Evolutionary conservation across 495 filamentous ascomycete genomes (phyloP).

Genomic region (Sabuloglossum arenarium): DNA sequence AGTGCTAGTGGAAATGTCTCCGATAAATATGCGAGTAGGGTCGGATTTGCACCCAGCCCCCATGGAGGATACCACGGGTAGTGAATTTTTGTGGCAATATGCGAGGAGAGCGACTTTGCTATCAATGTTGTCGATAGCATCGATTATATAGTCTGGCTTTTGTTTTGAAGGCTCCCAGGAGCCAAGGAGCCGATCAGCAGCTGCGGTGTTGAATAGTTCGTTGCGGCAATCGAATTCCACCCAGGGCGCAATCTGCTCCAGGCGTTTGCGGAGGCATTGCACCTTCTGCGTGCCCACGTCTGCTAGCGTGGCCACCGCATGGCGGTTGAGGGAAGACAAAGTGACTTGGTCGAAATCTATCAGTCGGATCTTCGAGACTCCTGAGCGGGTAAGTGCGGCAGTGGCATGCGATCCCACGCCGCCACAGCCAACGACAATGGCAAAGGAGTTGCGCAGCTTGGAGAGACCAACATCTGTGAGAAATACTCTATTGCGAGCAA

Average conservation of each 20-base stretch:
- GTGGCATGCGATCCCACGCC: conserved; percentile 87
- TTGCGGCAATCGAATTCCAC: conserved; percentile 70
- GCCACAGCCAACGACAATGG: conserved; percentile 81
- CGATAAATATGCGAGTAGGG: conserved; percentile 75
- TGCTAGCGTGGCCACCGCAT: conserved; percentile 80
- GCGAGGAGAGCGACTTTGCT: conserved; percentile 83
- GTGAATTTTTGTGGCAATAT: conserved; percentile 55
- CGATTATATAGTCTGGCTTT: conserved; percentile 68
- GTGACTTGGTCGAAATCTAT: conserved; percentile 98
- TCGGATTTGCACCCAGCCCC: conserved; percentile 95
- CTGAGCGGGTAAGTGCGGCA: conserved; percentile 71
- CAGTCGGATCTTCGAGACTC: conserved; percentile 66
- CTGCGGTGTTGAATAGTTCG: conserved; percentile 55
- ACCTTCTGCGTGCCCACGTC: conserved; percentile 96
- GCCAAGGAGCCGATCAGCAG: conserved; percentile 40
- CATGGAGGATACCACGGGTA: conserved; percentile 86
- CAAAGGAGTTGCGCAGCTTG: conserved; percentile 58
- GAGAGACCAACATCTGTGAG: conserved; percentile 60
- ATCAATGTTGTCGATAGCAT: conserved; percentile 96
- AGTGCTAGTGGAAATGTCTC: conserved; percentile 73
- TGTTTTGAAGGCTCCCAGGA: conserved; percentile 30
- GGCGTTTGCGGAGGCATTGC: conserved; percentile 48
- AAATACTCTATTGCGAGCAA: conserved; percentile 87
- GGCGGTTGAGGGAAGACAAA: conserved; percentile 77
- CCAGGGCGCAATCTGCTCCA: conserved; percentile 82